phyloP scores from a whole-genome alignment of 257 asterid species.

The Paulownia fortunei region DNA sequence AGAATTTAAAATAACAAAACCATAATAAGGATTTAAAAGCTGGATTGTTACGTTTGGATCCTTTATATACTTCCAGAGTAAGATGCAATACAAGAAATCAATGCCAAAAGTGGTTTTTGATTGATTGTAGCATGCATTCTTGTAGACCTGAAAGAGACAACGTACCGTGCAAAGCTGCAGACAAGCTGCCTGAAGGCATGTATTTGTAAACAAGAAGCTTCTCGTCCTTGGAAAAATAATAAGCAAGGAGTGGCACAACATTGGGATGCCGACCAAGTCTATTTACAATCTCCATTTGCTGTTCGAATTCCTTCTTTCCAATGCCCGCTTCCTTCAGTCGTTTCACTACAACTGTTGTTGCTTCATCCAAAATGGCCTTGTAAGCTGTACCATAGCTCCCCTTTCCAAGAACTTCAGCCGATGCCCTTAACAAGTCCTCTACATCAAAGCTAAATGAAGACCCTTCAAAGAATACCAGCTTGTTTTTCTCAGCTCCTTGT shows the following conservation, averaged over 20 bases:
- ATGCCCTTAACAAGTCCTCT: constrained; percentile 92
- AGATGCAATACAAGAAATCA: too few species aligned
- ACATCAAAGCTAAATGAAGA: constrained; percentile 72
- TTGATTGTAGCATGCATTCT: background rate
- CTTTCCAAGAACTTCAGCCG: constrained; percentile 97
- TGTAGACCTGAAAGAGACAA: background rate
- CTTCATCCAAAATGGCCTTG: constrained; percentile 82
- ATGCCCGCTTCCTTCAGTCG: constrained; percentile 75
- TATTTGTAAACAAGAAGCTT: constrained; percentile 88
- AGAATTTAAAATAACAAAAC: background rate
- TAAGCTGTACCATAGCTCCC: constrained; percentile 92
- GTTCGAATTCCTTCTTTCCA: constrained; percentile 86
- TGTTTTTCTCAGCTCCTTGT: constrained; percentile 87
- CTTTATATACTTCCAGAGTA: too few species aligned
- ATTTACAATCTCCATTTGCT: constrained; percentile 77
- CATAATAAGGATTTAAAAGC: background rate
- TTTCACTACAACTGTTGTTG: constrained; percentile 80
- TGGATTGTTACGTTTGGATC: too few species aligned
- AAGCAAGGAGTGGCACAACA: constrained; percentile 75
- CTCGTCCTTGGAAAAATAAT: constrained; percentile 92
- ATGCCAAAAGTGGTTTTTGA: background rate
- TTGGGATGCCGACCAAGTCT: constrained; percentile 60
- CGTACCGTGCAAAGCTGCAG: constrained; percentile 84
- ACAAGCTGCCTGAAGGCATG: constrained; percentile 80
- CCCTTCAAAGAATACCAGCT: constrained; percentile 79